Evolutionary conservation across 2,329 filamentous ascomycete species (phyloP).

Genomic region (Sclerotinia minor): DNA sequence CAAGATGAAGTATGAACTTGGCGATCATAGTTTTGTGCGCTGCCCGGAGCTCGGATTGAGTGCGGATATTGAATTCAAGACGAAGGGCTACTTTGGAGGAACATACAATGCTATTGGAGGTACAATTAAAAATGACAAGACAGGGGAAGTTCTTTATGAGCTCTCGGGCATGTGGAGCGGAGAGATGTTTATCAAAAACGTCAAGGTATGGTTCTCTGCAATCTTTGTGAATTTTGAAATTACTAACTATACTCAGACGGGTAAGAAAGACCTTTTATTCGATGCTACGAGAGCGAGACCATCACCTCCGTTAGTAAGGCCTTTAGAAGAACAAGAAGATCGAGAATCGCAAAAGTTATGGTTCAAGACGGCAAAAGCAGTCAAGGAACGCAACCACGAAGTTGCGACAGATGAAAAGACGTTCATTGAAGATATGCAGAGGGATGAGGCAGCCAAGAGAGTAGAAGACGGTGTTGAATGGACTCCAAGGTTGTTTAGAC

Average conservation of each 20-base stretch:
- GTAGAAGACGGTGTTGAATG: constrained; percentile 80
- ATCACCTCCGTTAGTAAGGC: constrained; percentile 69
- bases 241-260: constrained; percentile 60
- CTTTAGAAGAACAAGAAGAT: constrained; percentile 82
- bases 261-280: constrained; percentile 86
- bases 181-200: constrained; percentile 88
- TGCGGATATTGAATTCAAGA: constrained; percentile 97
- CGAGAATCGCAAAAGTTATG: constrained; percentile 89
- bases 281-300: constrained; percentile 78
- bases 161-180: constrained; percentile 90
- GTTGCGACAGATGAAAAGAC: constrained; percentile 92
- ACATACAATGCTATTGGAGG: constrained; percentile 96
- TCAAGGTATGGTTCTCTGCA: constrained; percentile 57
- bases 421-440: constrained; percentile 89
- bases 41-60: constrained; percentile 85
- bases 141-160: constrained; percentile 85
- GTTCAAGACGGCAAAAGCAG: constrained; percentile 76
- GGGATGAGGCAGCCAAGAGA: constrained; percentile 81
- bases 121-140: constrained; percentile 82
- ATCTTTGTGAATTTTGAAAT: background rate
- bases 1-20: constrained; percentile 99
- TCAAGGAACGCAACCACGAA: constrained; percentile 83
- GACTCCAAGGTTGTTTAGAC: constrained; percentile 82
- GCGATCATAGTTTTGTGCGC: constrained; percentile 89
- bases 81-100: constrained; percentile 94